phyloP scores from a whole-genome alignment of 2,329 filamentous ascomycete genomes.

The Cyclaneusma minus region DNA sequence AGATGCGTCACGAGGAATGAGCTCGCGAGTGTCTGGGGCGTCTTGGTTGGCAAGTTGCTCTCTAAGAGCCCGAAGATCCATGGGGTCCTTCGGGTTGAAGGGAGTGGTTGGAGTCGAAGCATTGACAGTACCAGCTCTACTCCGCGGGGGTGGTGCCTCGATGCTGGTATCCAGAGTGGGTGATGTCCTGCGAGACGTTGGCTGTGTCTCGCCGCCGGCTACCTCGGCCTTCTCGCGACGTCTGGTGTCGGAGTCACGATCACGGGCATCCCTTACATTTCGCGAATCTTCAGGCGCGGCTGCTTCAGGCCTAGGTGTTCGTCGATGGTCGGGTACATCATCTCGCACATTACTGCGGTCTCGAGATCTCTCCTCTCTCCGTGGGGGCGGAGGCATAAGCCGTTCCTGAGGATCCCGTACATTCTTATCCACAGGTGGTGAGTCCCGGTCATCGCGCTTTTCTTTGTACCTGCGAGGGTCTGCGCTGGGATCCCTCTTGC shows the following conservation, averaged over 20 bases:
- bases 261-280: conserved; percentile 25
- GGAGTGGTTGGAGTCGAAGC: conserved; percentile 4
- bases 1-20: conserved; percentile 1
- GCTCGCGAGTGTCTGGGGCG: neutral
- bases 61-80: conserved; percentile 18
- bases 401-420: conserved; percentile 31
- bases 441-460: conserved; percentile 10
- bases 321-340: too few species aligned
- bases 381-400: conserved; percentile 22
- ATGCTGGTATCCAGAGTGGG: too few species aligned
- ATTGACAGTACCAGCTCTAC: conserved; percentile 8
- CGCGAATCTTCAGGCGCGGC: conserved; percentile 35
- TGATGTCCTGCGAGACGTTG: neutral
- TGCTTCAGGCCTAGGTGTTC: too few species aligned
- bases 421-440: conserved; percentile 13
- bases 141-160: conserved; percentile 3
- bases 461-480: conserved; percentile 13
- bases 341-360: too few species aligned
- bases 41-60: conserved; percentile 15
- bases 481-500: conserved; percentile 7
- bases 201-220: neutral
- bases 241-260: conserved; percentile 21
- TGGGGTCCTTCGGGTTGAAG: conserved; percentile 19
- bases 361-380: conserved; percentile 32
- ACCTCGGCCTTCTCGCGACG: neutral